phyloP scores from a whole-genome alignment of 345 rosid genomes.

The Brassica napus region Da-Ae NC_063452.1:59171001-59171500 shows the following conservation, averaged over 20 bases:
- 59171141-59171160: not conserved
- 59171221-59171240: not conserved
- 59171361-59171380: conserved; percentile 40
- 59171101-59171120: not conserved
- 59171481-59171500: conserved; percentile 41
- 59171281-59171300: conserved; percentile 18
- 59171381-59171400: conserved; percentile 39
- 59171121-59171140: not conserved
- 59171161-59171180: not conserved
- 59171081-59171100: not conserved
- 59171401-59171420: conserved; percentile 37
- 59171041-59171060: not conserved
- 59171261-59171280: conserved; percentile 14
- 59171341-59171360: conserved; percentile 39
- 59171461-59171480: conserved; percentile 24
- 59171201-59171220: conserved; percentile 8
- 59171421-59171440: conserved; percentile 29
- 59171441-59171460: conserved; percentile 15
- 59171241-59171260: not conserved
- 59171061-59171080: not conserved
- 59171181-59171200: not conserved
- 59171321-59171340: conserved; percentile 41
- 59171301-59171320: not conserved
- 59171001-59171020: conserved; percentile 1
- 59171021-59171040: not conserved